phyloP scores from a whole-genome alignment of 1,139 yeast genomes.

The Sugiyamaella xylanicola region DNA sequence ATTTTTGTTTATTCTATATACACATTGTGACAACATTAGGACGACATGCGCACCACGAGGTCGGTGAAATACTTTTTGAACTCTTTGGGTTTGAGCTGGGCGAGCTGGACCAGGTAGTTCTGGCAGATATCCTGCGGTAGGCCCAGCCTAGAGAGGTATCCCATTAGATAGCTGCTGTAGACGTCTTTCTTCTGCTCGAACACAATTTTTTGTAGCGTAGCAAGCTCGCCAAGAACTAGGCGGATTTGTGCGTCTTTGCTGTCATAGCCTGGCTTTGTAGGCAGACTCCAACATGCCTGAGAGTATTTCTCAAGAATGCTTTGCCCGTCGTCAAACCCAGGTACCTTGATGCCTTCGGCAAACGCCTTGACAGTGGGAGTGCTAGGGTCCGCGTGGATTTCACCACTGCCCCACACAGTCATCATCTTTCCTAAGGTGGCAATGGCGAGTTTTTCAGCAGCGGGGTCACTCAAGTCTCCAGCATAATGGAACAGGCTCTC shows the following conservation, averaged over 20 bases:
- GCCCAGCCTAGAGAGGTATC: slow-evolving; percentile 39
- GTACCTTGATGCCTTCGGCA: slow-evolving; percentile 59
- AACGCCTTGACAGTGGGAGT: slow-evolving; percentile 46
- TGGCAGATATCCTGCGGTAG: slow-evolving; percentile 35
- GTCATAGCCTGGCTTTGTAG: slow-evolving; percentile 70
- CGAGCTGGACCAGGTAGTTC: slow-evolving; percentile 36
- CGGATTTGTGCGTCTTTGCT: slow-evolving; percentile 79
- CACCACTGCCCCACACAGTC: slow-evolving; percentile 68
- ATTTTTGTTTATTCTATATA: slow-evolving; percentile 9
- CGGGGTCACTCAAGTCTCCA: slow-evolving; percentile 54
- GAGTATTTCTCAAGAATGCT: slow-evolving; percentile 70
- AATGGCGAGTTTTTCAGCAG: slow-evolving; percentile 69
- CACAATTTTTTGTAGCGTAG: slow-evolving; percentile 67
- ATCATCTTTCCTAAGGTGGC: slow-evolving; percentile 70
- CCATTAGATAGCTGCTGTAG: slow-evolving; percentile 36
- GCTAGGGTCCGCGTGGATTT: slow-evolving; percentile 53
- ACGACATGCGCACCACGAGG: slow-evolving; percentile 20
- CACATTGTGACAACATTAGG: neutral
- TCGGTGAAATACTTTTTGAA: slow-evolving; percentile 37
- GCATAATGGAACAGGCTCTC: slow-evolving; percentile 68
- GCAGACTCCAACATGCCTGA: slow-evolving; percentile 73
- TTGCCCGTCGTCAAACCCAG: slow-evolving; percentile 60
- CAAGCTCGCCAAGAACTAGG: slow-evolving; percentile 71
- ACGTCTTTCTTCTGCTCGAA: slow-evolving; percentile 44
- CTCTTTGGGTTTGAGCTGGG: slow-evolving; percentile 34